Base-by-base conservation (phyloP, 202 grass and related monocot genomes). In the Brachypodium distachyon region DNA sequence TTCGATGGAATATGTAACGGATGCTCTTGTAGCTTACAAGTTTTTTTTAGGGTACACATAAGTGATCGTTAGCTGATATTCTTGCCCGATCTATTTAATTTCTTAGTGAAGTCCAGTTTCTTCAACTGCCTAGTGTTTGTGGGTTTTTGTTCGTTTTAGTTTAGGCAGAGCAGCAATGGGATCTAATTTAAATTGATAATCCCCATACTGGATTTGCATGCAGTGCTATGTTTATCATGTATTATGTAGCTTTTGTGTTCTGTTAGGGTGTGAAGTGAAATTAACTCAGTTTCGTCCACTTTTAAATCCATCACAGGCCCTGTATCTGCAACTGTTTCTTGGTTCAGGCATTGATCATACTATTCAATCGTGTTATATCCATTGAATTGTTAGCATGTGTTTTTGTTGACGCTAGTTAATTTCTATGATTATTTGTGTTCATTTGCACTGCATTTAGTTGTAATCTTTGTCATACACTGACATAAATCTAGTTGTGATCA, bases 401-500 rank as follows among this genome's bases (percentile, higher is more conserved):
- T 44, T 21, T 21, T 67, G 32, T 37, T 42, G 18, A 44, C 5
- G 47, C 34, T 60, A 21, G 59, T 39, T 17, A 25, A 61, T 38
- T 65, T 66, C 7, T 51, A 31, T 73, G 38, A 26, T 78, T 54
- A 55, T 79, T 71, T 46, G 4, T 74, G 33, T 77, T 67, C 43
- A 59, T 64, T 66, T 58, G 50, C 27, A 25, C 19, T 37, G 10
- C 52, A 72, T 63, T 72, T 10, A 26, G 8, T 32, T 50, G 33
- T 52, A 50, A 43, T 72, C n/a, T 62, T 32, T 22, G 9, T 70
- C 65, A 37, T 42, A 77, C 67, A 46, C 32, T 85, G 51, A 89
- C 34, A 21, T 53, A 26, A 50, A 54, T 61, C 46, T 73, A 26
- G 4, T 61, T 72, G 29, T 63, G 31, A 34, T 40, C 65, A 90